A percentile compares a stretch with the other conserved stretches of the same genome.
These are phyloP conservation scores for Aspergillus brunneoviolaceus DNA, from an alignment of 2,329 filamentous ascomycete species.

Conservation along the genomic window DNA sequence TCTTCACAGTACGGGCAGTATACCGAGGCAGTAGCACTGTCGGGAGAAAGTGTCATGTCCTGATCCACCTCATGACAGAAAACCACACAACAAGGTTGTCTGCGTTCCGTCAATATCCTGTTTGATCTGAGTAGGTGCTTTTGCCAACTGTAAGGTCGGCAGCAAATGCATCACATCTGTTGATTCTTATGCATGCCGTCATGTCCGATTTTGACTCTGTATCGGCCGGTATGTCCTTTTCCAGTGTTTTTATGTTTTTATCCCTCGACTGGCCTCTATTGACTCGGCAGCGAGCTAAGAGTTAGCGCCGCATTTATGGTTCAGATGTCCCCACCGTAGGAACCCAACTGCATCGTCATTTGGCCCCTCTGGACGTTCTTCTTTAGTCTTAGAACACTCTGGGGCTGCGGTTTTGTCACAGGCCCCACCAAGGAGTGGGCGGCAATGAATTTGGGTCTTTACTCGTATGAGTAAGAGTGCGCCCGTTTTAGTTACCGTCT, in stretches of 20 bases:
- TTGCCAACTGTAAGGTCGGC: neutral
- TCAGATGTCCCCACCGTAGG: neutral
- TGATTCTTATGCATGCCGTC: neutral
- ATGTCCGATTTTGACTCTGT: neutral
- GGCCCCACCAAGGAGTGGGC: neutral
- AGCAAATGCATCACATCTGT: neutral
- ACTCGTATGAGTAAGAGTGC: neutral
- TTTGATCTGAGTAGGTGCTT: neutral
- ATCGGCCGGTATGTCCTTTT: conserved; percentile 1
- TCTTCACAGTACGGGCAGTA: neutral
- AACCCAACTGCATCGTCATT: conserved; percentile 3
- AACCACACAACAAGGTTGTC: no score
- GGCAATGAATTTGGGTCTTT: neutral
- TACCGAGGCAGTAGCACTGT: neutral
- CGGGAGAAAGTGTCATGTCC: no score
- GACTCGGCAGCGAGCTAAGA: neutral
- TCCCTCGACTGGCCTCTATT: neutral
- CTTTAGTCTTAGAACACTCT: neutral
- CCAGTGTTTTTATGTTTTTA: no score
- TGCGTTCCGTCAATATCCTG: no score
- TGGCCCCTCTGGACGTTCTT: conserved; percentile 1
- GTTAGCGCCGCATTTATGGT: conserved; percentile 1
- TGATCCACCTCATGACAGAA: no score
- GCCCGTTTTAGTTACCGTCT: neutral
- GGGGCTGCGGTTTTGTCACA: neutral